These are phyloP conservation scores for Kondoa malvinella DNA, from an alignment of 768 basidiomycete genomes.

Conservation along the genomic window DNA sequence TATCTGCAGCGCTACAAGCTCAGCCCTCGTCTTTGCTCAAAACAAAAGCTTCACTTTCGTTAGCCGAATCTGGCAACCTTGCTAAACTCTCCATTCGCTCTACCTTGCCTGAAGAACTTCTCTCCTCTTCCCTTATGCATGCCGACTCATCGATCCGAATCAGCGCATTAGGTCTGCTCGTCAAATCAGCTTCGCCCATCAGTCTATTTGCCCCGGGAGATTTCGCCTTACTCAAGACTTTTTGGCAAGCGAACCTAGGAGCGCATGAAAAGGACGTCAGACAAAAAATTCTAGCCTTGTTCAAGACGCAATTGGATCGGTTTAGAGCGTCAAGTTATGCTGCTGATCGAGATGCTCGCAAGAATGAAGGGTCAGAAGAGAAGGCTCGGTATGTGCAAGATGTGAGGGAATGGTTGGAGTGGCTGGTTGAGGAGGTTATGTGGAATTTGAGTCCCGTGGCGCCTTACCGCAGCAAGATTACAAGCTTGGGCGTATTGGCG, in stretches of 20 bases:
- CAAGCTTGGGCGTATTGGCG: background rate
- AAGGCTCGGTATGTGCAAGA: conserved; percentile 2
- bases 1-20: background rate
- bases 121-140: conserved; percentile 9
- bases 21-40: background rate
- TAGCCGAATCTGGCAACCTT: background rate
- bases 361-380: background rate
- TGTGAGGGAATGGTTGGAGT: conserved; percentile 5
- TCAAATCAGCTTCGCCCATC: background rate
- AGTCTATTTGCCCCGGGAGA: background rate
- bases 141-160: conserved; percentile 12
- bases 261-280: conserved; percentile 6
- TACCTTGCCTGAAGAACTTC: background rate
- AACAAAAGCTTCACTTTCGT: background rate
- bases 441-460: background rate
- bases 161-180: conserved; percentile 4
- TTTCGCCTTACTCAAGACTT: conserved; percentile 5
- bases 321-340: conserved; percentile 9
- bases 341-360: background rate
- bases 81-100: background rate
- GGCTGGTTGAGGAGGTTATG: background rate
- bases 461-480: conserved; percentile 14
- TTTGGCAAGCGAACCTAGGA: conserved; percentile 10
- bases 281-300: conserved; percentile 5
- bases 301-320: conserved; percentile 10